Percentiles rank a stretch among this genome's conserved stretches.
Conservation (phyloP, 2,329 filamentous ascomycete genomes). For the Venturia carpophila region DNA sequence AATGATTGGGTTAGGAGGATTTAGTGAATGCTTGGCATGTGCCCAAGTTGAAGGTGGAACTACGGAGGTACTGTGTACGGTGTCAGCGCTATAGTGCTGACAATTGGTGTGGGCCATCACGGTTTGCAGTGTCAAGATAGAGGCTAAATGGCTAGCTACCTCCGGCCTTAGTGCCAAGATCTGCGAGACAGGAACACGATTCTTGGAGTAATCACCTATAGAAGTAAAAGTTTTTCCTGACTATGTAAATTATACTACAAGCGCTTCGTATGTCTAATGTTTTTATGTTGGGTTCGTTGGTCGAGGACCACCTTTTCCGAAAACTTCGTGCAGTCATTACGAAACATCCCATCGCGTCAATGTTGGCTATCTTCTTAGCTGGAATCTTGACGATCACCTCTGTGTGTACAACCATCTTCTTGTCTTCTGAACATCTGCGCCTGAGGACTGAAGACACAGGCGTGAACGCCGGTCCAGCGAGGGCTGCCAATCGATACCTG, state of each 20-base stretch:
- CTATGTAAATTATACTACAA: not conserved
- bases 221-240: not conserved
- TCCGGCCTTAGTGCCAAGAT: not conserved
- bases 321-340: not conserved
- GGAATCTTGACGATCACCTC: no score
- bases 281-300: not conserved
- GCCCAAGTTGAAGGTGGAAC: not conserved
- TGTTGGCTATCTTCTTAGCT: not conserved
- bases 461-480: no score
- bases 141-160: not conserved
- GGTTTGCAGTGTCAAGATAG: not conserved
- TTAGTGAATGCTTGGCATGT: not conserved
- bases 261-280: not conserved
- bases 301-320: not conserved
- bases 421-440: no score
- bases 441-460: no score
- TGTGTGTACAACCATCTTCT: no score
- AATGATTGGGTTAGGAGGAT: not conserved
- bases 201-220: not conserved
- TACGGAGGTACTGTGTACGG: no score
- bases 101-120: slow-evolving; percentile 4
- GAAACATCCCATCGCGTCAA: no score
- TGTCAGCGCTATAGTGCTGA: not conserved
- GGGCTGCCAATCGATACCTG: no score
- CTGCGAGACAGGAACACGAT: not conserved